Base-by-base conservation (phyloP, 2,329 filamentous ascomycete species). In the Tolypocladium paradoxum region DNA sequence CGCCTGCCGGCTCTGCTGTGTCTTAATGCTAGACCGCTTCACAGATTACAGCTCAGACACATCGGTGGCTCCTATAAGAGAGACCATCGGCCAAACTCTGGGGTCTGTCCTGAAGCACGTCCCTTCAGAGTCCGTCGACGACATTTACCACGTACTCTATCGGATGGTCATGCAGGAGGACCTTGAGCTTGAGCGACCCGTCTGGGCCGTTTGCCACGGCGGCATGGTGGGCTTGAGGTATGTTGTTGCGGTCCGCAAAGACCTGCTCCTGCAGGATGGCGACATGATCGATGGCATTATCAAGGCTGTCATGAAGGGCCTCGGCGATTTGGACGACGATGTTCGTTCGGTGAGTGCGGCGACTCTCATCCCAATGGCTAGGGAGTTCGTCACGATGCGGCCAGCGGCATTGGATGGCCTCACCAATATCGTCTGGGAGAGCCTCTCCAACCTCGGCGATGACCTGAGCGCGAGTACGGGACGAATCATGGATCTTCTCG, bases 21-120 rank as follows among this genome's bases (percentile, higher is more conserved):
- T 99, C 51, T 85, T 99, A 62, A 96, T 99, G 84, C 83, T 99
- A 18, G 93, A 99, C 71, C 85, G 91, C 51, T 99, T 99, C 65
- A 95, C 91, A 53, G 93, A 99, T 65, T 99, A 96, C 72, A 93
- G 95, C 55, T 96, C 91, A 6, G 93, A 99, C 68, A 99, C 90
- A 51, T 95, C 95, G 1, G 90, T 99, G 40, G 93, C 93, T 0
- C 93, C 93, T 0, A 96, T 99, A 58, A 81, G 93, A 58, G 93
- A 99, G 72, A 96, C 91, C 0, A 88, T 95, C 40, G 93, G 93
- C 47, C 93, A 99, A 70, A 92, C 91, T 2, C 76, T 99, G 16
- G 95, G 92, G 61, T 90, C 92, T 14, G 82, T 95, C 16, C 74
- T 99, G 52, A 90, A 88, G 58, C 90, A 96, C 66, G 78, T 99